Conservation (phyloP, 306 rosid species). For the Begonia fuchsioides region DNA sequence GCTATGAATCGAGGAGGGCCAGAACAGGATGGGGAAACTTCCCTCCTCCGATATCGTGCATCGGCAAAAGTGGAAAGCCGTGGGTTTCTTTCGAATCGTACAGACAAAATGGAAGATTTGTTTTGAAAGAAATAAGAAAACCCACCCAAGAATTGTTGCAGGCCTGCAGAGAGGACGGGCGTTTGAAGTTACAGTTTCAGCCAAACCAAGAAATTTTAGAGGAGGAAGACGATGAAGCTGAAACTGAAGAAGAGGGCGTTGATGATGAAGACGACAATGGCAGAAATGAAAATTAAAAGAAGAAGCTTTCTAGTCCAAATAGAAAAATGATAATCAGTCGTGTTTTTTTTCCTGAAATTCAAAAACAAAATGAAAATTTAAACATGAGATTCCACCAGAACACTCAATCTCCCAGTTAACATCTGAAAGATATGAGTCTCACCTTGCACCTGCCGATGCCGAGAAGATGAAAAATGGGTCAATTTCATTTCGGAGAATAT, state of each 20-base stretch:
- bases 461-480: too few relatives aligned
- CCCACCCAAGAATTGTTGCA: constrained; percentile 50
- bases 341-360: too few relatives aligned
- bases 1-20: constrained; percentile 33
- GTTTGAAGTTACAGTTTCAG: constrained; percentile 48
- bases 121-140: constrained; percentile 48
- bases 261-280: constrained; percentile 16
- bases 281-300: constrained; percentile 2
- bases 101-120: constrained; percentile 59
- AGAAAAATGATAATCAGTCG: too few relatives aligned
- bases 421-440: too few relatives aligned
- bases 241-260: constrained; percentile 2
- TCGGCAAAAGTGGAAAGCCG: constrained; percentile 57
- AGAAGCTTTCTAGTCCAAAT: too few relatives aligned
- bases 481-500: too few relatives aligned
- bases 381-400: too few relatives aligned
- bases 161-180: constrained; percentile 72
- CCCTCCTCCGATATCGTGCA: constrained; percentile 77
- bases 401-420: too few relatives aligned
- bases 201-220: constrained; percentile 24
- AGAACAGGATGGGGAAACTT: constrained; percentile 28
- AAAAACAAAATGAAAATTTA: too few relatives aligned
- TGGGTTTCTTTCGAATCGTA: constrained; percentile 50
- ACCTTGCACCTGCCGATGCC: too few relatives aligned
- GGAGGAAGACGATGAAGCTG: constrained; percentile 11